These are phyloP conservation scores for Agaricus bisporus DNA, from an alignment of 768 basidiomycete genomes.

Conservation along the genomic window DNA sequence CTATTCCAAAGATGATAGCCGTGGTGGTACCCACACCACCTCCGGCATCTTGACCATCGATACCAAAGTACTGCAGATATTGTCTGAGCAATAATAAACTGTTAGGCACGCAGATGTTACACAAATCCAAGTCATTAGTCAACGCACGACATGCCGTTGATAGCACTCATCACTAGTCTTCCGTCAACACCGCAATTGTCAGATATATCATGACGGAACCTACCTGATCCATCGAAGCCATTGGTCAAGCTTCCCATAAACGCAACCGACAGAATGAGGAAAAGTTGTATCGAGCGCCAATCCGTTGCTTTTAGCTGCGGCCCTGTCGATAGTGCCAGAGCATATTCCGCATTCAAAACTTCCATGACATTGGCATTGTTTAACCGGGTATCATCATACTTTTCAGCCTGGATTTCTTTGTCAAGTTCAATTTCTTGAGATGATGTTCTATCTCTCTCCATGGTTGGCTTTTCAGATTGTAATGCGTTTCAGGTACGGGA, in stretches of 20 bases:
- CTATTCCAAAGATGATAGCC: conserved; percentile 40
- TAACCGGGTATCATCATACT: background rate
- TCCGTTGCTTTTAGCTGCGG: conserved; percentile 35
- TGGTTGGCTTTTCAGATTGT: background rate
- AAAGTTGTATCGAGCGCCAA: conserved; percentile 33
- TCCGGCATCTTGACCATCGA: conserved; percentile 31
- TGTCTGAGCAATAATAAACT: conserved; percentile 18
- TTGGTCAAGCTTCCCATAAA: conserved; percentile 42
- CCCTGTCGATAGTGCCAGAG: conserved; percentile 36
- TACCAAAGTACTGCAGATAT: conserved; percentile 35
- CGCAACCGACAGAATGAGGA: conserved; percentile 32
- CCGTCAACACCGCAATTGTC: too few relatives aligned
- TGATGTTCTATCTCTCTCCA: conserved; percentile 6
- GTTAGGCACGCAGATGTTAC: background rate
- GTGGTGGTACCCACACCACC: conserved; percentile 39
- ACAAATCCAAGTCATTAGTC: background rate
- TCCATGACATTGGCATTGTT: conserved; percentile 18
- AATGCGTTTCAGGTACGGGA: background rate
- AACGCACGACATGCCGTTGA: conserved; percentile 41
- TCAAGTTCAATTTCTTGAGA: conserved; percentile 7
- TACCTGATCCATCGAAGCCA: conserved; percentile 42
- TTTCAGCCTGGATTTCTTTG: conserved; percentile 3
- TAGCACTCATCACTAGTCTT: conserved; percentile 36
- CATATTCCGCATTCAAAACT: conserved; percentile 37
- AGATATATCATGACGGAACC: conserved; percentile 3